phyloP scores from a whole-genome alignment of 2,329 filamentous ascomycete species.

The Zopfia rhizophila region DNA sequence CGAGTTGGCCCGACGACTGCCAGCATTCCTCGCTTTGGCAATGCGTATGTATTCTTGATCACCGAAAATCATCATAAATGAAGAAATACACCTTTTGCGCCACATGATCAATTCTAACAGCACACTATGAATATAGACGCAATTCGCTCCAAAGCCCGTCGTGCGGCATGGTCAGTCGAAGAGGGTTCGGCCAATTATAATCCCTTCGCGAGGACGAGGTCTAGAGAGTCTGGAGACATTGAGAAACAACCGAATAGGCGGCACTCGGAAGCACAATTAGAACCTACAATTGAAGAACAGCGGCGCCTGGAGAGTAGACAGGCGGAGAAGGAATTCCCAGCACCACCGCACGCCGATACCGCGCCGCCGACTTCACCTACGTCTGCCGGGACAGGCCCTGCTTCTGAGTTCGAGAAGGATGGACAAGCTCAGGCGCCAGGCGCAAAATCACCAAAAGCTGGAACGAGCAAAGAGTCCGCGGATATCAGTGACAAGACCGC shows the following conservation, averaged over 20 bases:
- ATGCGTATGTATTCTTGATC: slow-evolving; percentile 8
- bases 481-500: slow-evolving; percentile 37
- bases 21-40: background rate
- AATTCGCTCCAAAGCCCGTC: slow-evolving; percentile 49
- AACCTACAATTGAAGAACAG: slow-evolving; percentile 37
- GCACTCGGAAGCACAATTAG: slow-evolving; percentile 36
- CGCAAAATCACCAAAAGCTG: slow-evolving; percentile 16
- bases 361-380: slow-evolving; percentile 37
- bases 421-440: slow-evolving; percentile 11
- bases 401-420: background rate
- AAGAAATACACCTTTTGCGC: background rate
- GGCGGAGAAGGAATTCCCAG: slow-evolving; percentile 40
- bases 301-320: slow-evolving; percentile 34
- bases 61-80: background rate
- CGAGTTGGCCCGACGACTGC: background rate
- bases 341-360: slow-evolving; percentile 41
- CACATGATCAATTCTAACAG: slow-evolving; percentile 9
- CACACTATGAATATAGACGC: slow-evolving; percentile 37
- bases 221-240: slow-evolving; percentile 38
- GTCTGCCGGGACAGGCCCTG: slow-evolving; percentile 19
- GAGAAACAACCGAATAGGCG: slow-evolving; percentile 39
- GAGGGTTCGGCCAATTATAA: slow-evolving; percentile 44
- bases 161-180: slow-evolving; percentile 41
- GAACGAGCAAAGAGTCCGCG: slow-evolving; percentile 24
- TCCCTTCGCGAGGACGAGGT: slow-evolving; percentile 43